phyloP scores from a whole-genome alignment of 2,329 filamentous ascomycete species.

The Drechslerella coelobrocha region DNA sequence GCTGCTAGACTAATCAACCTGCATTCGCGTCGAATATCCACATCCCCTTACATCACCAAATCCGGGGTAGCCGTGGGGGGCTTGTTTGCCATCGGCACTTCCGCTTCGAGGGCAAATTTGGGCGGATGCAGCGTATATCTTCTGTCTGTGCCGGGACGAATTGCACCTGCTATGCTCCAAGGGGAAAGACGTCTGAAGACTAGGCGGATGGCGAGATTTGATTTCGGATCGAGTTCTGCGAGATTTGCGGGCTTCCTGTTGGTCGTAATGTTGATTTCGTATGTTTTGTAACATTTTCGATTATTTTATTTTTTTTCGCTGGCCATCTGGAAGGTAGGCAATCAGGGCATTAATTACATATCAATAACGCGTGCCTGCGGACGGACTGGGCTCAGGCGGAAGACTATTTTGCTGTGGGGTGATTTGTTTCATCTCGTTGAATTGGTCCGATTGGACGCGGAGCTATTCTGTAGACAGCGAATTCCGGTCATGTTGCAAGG shows the following conservation, averaged over 20 bases:
- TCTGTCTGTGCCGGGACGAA: no score
- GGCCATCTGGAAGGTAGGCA: no score
- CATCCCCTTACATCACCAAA: conserved; percentile 34
- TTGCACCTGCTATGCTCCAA: not conserved
- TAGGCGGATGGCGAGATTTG: not conserved
- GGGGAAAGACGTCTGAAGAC: not conserved
- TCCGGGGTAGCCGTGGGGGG: conserved; percentile 45
- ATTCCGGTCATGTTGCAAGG: not conserved
- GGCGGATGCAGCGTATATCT: conserved; percentile 36
- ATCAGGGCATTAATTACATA: no score
- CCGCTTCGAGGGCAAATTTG: conserved; percentile 38
- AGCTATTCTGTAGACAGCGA: conserved; percentile 8
- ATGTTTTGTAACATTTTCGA: no score
- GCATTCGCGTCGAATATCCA: conserved; percentile 2
- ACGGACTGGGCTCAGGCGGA: not conserved
- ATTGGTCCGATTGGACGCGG: not conserved
- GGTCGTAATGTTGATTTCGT: no score
- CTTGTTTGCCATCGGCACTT: conserved; percentile 20
- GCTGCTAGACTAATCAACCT: not conserved
- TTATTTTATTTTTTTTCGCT: no score
- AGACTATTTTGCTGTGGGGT: not conserved
- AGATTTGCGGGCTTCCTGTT: no score
- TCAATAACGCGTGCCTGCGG: not conserved
- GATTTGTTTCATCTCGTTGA: conserved; percentile 5
- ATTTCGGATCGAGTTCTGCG: no score